phyloP scores from a whole-genome alignment of 176 grass and related monocot genomes.

The barley (Hordeum vulgare) region DNA sequence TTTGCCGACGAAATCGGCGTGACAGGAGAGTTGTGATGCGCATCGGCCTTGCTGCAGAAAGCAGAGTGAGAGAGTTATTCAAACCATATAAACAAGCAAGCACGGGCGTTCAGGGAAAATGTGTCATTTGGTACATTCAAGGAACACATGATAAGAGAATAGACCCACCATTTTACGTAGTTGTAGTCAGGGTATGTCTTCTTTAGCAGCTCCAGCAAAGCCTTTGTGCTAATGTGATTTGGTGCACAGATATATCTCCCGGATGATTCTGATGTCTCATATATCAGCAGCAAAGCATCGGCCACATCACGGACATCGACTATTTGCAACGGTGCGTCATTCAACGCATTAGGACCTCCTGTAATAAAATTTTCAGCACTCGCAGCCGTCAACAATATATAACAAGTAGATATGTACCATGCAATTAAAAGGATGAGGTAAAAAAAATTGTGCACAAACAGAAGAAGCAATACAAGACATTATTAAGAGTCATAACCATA shows the following conservation, averaged over 20 bases:
- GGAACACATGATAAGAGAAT: background rate
- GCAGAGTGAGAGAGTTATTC: background rate
- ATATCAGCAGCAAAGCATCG: slow-evolving; percentile 23
- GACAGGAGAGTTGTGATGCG: background rate
- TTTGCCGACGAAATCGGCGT: slow-evolving; percentile 12
- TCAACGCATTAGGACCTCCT: slow-evolving; percentile 14
- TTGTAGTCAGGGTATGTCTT: background rate
- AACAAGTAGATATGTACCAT: too few species aligned
- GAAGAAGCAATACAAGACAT: background rate
- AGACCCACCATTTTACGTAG: background rate
- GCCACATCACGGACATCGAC: slow-evolving; percentile 25
- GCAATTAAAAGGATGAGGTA: background rate
- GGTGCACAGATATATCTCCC: slow-evolving; percentile 21
- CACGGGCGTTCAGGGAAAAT: background rate
- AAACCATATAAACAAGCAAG: background rate
- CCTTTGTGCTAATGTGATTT: background rate
- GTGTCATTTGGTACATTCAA: too few species aligned
- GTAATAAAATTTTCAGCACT: background rate
- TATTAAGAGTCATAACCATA: background rate
- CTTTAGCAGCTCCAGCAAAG: slow-evolving; percentile 23
- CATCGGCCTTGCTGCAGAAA: background rate
- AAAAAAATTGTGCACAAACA: background rate
- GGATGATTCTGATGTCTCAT: slow-evolving; percentile 6
- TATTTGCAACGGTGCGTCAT: background rate
- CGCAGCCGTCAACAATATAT: background rate